These are phyloP conservation scores for Tylopilus intermedius DNA, from an alignment of 768 basidiomycete species.

Conservation along the genomic window DNA sequence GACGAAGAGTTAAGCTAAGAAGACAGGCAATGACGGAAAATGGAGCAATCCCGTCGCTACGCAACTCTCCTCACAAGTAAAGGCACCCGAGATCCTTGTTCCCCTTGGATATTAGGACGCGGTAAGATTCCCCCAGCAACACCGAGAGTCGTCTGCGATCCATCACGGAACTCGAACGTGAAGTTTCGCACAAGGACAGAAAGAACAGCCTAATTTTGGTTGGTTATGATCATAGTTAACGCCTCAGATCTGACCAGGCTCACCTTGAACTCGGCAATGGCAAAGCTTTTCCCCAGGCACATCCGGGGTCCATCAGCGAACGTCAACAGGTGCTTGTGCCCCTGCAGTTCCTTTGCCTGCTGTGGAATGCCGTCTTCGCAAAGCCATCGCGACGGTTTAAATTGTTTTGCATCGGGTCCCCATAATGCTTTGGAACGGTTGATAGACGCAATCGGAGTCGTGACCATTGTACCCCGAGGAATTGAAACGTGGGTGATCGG, in stretches of 20 bases:
- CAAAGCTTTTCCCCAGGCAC: too few relatives aligned
- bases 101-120: conserved; percentile 31
- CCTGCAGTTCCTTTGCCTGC: conserved; percentile 33
- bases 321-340: conserved; percentile 25
- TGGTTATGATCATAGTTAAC: neutral
- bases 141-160: conserved; percentile 32
- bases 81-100: conserved; percentile 14
- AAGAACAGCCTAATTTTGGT: conserved; percentile 7
- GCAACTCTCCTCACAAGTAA: too few relatives aligned
- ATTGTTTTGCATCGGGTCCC: conserved; percentile 57
- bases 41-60: neutral
- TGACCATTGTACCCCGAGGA: conserved; percentile 41
- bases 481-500: too few relatives aligned
- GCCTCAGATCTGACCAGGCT: neutral
- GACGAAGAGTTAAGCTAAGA: too few relatives aligned
- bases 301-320: conserved; percentile 17
- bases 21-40: too few relatives aligned
- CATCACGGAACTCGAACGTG: conserved; percentile 31
- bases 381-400: conserved; percentile 63
- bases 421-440: conserved; percentile 53
- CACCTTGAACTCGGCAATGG: neutral
- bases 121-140: conserved; percentile 27
- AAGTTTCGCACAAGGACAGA: conserved; percentile 36
- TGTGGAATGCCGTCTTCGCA: conserved; percentile 23
- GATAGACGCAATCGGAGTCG: conserved; percentile 40